Percentiles rank a stretch among this genome's conserved stretches.
Conservation (phyloP, 2,329 filamentous ascomycete species). For the Hypoxylon rubiginosum region DNA sequence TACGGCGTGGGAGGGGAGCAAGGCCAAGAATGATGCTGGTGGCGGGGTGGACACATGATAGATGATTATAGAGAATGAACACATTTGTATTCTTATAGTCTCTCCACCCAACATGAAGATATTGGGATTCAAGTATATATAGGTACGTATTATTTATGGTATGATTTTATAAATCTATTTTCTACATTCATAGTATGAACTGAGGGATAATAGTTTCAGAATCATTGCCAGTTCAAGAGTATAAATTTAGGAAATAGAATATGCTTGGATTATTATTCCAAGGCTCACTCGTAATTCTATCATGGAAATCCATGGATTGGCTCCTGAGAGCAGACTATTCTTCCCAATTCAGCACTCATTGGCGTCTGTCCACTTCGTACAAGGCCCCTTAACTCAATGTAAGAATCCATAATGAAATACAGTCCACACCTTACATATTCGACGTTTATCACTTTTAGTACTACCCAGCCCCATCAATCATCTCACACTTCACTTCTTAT, state of each 20-base stretch:
- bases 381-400: too few species aligned
- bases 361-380: not conserved
- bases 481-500: too few species aligned
- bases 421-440: not conserved
- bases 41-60: constrained; percentile 2
- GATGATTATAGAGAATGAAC: not conserved
- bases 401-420: not conserved
- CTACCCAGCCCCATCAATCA: not conserved
- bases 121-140: too few species aligned
- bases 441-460: not conserved
- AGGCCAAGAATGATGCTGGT: constrained; percentile 26
- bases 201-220: too few species aligned
- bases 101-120: not conserved
- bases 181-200: not conserved
- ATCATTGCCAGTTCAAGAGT: too few species aligned
- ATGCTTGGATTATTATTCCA: too few species aligned
- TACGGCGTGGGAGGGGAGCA: constrained; percentile 69
- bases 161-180: not conserved
- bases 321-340: not conserved
- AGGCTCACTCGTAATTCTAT: not conserved
- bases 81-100: not conserved
- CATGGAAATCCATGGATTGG: not conserved
- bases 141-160: not conserved
- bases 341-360: not conserved
- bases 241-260: too few species aligned